Conservation (phyloP, 257 asterid species). For the Linaria vulgaris region DNA sequence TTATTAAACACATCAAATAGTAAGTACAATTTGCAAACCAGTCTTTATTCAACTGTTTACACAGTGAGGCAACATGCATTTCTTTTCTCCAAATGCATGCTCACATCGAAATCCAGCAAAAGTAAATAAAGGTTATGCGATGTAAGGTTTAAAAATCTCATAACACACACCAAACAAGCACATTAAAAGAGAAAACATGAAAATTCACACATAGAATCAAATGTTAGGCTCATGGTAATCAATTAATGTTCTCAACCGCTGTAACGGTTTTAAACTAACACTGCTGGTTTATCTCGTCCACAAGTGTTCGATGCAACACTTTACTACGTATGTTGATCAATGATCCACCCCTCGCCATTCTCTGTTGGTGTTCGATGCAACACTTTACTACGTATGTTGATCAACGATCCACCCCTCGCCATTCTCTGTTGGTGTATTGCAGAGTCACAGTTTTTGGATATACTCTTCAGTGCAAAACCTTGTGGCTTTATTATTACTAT, state of each 20-base stretch:
- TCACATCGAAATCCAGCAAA: constrained; percentile 22
- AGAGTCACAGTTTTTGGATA: constrained; percentile 20
- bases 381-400: constrained; percentile 66
- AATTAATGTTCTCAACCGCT: constrained; percentile 59
- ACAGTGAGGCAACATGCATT: constrained; percentile 23
- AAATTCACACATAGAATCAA: constrained; percentile 9
- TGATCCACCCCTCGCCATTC: too few relatives aligned
- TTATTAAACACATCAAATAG: too few relatives aligned
- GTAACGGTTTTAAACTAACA: constrained; percentile 70
- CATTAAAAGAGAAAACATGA: background rate
- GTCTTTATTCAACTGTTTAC: background rate
- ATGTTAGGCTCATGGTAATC: constrained; percentile 44
- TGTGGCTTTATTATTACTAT: constrained; percentile 39
- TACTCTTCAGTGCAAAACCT: constrained; percentile 52
- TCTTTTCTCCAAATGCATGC: constrained; percentile 17
- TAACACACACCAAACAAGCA: too few relatives aligned
- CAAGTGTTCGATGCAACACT: constrained; percentile 50
- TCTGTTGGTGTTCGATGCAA: constrained; percentile 52
- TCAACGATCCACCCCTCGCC: constrained; percentile 45
- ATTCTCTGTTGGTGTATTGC: constrained; percentile 31
- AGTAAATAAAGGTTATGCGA: background rate
- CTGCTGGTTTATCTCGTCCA: constrained; percentile 61
- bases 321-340: constrained; percentile 68
- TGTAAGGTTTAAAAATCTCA: constrained; percentile 6
- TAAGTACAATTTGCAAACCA: background rate